A percentile compares a stretch with the other conserved stretches of the same genome.
Evolutionary conservation across 2,329 filamentous ascomycete species (phyloP).

Genomic region (Calonectria pseudoreteaudii): DNA sequence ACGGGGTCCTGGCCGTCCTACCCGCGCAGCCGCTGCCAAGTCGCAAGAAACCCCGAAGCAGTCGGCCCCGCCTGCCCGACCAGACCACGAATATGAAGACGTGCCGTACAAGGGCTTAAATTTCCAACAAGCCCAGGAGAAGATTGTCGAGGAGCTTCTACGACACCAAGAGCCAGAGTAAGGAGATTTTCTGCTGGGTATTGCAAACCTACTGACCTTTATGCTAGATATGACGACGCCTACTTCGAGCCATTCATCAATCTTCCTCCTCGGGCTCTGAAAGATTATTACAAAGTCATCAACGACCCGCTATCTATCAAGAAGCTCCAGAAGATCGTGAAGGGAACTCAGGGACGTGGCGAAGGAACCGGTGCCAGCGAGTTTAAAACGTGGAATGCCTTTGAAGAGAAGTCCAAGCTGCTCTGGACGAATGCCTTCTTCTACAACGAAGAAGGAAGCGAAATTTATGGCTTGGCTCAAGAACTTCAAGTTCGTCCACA

Average conservation of each 20-base stretch:
- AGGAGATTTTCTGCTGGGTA: constrained; percentile 36
- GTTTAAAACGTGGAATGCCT: constrained; percentile 84
- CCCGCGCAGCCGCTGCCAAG: constrained; percentile 48
- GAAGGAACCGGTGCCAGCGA: constrained; percentile 73
- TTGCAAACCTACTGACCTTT: constrained; percentile 33
- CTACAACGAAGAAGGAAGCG: constrained; percentile 93
- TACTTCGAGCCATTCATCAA: constrained; percentile 81
- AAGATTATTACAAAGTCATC: constrained; percentile 90
- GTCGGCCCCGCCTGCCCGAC: constrained; percentile 54
- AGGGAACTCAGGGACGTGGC: constrained; percentile 77
- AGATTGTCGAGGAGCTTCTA: constrained; percentile 81
- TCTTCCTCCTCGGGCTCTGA: constrained; percentile 79
- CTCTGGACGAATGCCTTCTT: constrained; percentile 90
- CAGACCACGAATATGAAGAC: constrained; percentile 66
- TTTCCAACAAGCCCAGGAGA: constrained; percentile 89
- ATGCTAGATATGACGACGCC: constrained; percentile 74
- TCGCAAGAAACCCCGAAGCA: constrained; percentile 48
- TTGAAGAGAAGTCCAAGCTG: constrained; percentile 82
- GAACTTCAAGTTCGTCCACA: constrained; percentile 77
- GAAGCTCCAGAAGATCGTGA: constrained; percentile 80
- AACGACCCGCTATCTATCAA: constrained; percentile 83
- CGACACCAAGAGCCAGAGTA: constrained; percentile 76
- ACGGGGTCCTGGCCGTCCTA: constrained; percentile 49
- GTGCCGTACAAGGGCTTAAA: constrained; percentile 76
- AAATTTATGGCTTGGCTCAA: constrained; percentile 81